Percentiles rank a stretch among this genome's conserved stretches.
These are phyloP conservation scores for Vigna nakashimae DNA, from an alignment of 306 rosid species.

Conservation along the genomic window DNA sequence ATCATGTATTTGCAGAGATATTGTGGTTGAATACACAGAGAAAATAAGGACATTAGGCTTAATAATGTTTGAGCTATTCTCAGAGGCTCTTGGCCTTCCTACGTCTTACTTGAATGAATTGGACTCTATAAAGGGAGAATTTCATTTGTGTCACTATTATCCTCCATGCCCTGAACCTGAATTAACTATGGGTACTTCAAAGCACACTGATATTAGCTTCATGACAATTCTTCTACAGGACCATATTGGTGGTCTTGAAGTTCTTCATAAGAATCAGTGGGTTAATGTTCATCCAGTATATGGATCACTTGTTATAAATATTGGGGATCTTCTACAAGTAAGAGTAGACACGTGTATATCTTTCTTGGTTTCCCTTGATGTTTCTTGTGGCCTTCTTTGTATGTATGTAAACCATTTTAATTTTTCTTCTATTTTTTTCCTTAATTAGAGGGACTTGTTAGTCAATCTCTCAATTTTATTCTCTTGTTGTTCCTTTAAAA, in stretches of 20 bases:
- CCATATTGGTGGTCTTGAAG: constrained; percentile 61
- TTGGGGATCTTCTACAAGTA: constrained; percentile 47
- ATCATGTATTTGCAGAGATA: constrained; percentile 36
- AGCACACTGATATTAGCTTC: constrained; percentile 49
- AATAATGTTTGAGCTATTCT: constrained; percentile 40
- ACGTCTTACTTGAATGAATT: constrained; percentile 36
- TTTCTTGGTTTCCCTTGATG: neutral
- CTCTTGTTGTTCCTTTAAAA: too few relatives aligned
- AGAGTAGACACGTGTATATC: neutral
- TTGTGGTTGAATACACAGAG: constrained; percentile 50
- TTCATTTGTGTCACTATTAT: constrained; percentile 41
- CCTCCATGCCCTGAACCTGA: constrained; percentile 57
- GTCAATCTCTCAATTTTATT: neutral
- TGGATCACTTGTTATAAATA: constrained; percentile 46
- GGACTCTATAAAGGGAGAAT: neutral
- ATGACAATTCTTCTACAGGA: constrained; percentile 58
- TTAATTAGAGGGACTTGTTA: neutral
- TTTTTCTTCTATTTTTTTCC: neutral
- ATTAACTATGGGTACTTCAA: constrained; percentile 38
- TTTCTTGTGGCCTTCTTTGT: neutral
- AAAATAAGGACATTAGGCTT: constrained; percentile 39
- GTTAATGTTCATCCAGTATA: constrained; percentile 27
- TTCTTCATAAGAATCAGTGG: constrained; percentile 43
- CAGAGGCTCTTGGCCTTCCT: constrained; percentile 49
- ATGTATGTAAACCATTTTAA: neutral